Evolutionary conservation across 1,284 basidiomycete genomes (phyloP), one percentile per base, ranked within the genome.

Genomic region (Psilocybe mexicana): DNA sequence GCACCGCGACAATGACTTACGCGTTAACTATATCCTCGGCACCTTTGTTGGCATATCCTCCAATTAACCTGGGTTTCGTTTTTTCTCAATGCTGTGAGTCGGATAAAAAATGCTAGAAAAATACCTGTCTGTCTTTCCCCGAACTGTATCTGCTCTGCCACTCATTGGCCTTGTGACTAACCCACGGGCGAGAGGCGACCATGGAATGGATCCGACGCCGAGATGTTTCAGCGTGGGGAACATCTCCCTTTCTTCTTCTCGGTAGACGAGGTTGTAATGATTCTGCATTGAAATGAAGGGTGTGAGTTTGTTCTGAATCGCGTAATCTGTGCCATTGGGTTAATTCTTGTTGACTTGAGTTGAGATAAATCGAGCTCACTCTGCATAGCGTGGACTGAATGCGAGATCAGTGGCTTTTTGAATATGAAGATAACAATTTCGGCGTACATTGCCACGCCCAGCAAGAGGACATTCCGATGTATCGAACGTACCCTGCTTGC

Each of bases 211-310:
- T 0, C 79, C 76, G 43, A 78, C 75, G 6, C 72, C 69, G 18
- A 73, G 70, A 42, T 74, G 65, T 74, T 79, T 80, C 18, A 82
- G 68, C 0, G 79, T 80, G 1, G 86, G 85, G 66, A 85, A 80
- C 85, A 88, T 87, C 69, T 88, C 86, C 8, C 84, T 74, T 66
- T 86, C 85, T 62, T 87, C 85, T 63, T 89, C 86, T n/a, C 86
- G 76, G 61, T 88, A 88, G 14, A 82, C 59, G 1, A 83, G 65
- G 43, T 68, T 80, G 65, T 85, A 79, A 54, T 82, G 83, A 67
- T 87, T 87, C 68, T 91, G 88, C 87, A 90, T 88, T 10, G 81
- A 84, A 65, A 87, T 83, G 72, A 88, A 87, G 0, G 82, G 83
- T 0, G 85, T 87, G 30, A 87, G 74, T 18, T 80, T 78, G 69